Base-by-base conservation (phyloP, 805 yeast genomes). In the Metschnikowia kunwiensis region DNA sequence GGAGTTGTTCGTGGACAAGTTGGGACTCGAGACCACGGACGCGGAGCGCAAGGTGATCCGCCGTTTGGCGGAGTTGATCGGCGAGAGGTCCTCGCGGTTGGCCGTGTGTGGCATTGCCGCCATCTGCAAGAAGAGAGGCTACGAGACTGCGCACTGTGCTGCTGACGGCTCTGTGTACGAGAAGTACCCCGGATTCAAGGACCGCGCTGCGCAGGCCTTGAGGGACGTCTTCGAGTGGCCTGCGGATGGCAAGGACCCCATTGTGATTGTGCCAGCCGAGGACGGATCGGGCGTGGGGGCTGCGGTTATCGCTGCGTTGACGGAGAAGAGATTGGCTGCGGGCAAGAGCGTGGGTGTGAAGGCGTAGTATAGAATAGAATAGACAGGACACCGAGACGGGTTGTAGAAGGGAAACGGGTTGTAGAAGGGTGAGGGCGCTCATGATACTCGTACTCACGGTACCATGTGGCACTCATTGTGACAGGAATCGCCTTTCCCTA, bases 201-300 rank as follows among this genome's bases (percentile, higher is more conserved):
- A 81, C 56, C 78, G 96, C 58, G 96, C 95, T 23, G 94, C 94
- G 32, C 73, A 74, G 57, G 96, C 86, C 40, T 75, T 91, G 59
- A 79, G 80, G 63, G 97, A 88, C 58, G 87, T 91, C 53, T 86
- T 86, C 57, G 91, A 72, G 49, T 91, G 96, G 96, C 53, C 50
- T 20, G 45, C 52, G 13, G 50, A 42, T n/a, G 51, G 69, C 47
- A 77, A 78, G 42, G 87, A 87, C 61, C 97, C 97, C 47, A 80
- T 93, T 56, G 66, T 74, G 47, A 79, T 89, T 50, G 86, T 82
- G 26, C 85, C 94, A 40, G 97, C 98, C 48, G 96, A 91, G 69
- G 98, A 93, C 69, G 98, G 98, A 54, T 83, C 93, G 24, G 97
- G 97, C 70, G 96, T 86, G 32, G 98, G 98, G 60, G 98, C 98